Conservation (phyloP, 371 early-diverging fungal genomes). For the Mucor indicus region DNA sequence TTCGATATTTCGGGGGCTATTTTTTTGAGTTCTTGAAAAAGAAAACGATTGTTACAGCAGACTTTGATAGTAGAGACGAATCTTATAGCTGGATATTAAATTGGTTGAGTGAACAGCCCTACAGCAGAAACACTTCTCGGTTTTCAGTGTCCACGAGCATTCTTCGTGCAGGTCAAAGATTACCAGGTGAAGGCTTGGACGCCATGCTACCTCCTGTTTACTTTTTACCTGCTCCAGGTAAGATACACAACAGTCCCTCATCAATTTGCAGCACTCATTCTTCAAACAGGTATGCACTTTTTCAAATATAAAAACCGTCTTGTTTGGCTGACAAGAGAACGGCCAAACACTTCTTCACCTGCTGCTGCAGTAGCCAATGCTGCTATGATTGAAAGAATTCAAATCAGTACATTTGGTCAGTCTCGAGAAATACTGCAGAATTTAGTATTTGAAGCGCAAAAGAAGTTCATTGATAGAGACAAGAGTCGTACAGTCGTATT, state of each 20-base stretch:
- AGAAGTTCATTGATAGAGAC: conserved; percentile 56
- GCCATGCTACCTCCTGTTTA: conserved; percentile 50
- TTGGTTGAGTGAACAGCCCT: conserved; percentile 63
- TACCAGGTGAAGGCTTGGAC: conserved; percentile 49
- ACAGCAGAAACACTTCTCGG: conserved; percentile 49
- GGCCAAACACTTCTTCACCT: conserved; percentile 34
- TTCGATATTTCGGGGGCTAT: conserved; percentile 47
- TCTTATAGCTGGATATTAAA: conserved; percentile 56
- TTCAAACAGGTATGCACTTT: conserved; percentile 52
- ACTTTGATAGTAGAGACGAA: conserved; percentile 65
- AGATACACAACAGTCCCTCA: too few species aligned
- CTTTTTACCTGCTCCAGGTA: conserved; percentile 66
- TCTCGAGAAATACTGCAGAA: conserved; percentile 48
- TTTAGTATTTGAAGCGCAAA: conserved; percentile 56
- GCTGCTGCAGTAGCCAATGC: conserved; percentile 36
- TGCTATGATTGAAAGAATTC: conserved; percentile 50
- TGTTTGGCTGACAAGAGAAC: conserved; percentile 53
- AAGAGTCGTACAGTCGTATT: conserved; percentile 62
- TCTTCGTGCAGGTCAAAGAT: conserved; percentile 42
- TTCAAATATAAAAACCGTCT: conserved; percentile 56
- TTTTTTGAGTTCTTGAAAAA: conserved; percentile 52
- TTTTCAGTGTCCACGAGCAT: conserved; percentile 62
- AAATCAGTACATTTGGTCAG: conserved; percentile 61
- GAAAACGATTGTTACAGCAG: conserved; percentile 52
- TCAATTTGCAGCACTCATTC: too few species aligned